phyloP scores from a whole-genome alignment of 2,329 filamentous ascomycete species.

The Colletotrichum endophyticum region DNA sequence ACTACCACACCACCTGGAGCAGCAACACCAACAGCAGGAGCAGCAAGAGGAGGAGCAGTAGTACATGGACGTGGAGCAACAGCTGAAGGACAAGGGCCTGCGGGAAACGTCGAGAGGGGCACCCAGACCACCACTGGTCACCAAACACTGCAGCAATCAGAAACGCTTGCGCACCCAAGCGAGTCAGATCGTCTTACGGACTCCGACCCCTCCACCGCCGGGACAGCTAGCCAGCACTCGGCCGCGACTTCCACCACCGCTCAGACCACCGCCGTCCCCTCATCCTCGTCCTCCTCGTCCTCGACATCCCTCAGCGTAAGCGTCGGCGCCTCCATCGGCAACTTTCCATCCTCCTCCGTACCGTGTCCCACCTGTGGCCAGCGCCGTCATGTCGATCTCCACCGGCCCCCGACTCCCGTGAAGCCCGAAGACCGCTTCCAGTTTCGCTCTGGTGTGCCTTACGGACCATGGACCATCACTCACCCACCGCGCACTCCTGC shows the following conservation, averaged over 20 bases:
- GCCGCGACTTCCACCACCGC: slow-evolving; percentile 9
- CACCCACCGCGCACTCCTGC: background rate
- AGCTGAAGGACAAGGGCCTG: background rate
- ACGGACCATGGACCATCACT: slow-evolving; percentile 12
- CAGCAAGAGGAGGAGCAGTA: background rate
- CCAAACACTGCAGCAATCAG: slow-evolving; percentile 2
- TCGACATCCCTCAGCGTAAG: slow-evolving; percentile 13
- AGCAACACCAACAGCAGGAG: background rate
- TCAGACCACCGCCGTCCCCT: slow-evolving; percentile 7
- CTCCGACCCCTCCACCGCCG: background rate
- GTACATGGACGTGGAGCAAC: background rate
- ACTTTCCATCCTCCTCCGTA: slow-evolving; percentile 6
- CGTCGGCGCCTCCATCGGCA: slow-evolving; percentile 13
- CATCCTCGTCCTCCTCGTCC: slow-evolving; percentile 6
- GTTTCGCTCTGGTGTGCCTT: slow-evolving; percentile 15
- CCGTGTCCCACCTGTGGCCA: slow-evolving; percentile 18
- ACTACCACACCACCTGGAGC: background rate
- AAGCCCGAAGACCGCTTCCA: slow-evolving; percentile 19
- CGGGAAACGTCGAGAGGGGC: slow-evolving; percentile 1
- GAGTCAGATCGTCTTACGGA: slow-evolving; percentile 4
- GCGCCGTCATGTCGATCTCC: slow-evolving; percentile 13
- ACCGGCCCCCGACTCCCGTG: slow-evolving; percentile 15
- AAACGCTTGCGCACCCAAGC: background rate
- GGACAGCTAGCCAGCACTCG: slow-evolving; percentile 5
- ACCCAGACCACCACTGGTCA: slow-evolving; percentile 5